Conservation (phyloP, 2,329 filamentous ascomycete species). For the Talaromyces sp. region DNA sequence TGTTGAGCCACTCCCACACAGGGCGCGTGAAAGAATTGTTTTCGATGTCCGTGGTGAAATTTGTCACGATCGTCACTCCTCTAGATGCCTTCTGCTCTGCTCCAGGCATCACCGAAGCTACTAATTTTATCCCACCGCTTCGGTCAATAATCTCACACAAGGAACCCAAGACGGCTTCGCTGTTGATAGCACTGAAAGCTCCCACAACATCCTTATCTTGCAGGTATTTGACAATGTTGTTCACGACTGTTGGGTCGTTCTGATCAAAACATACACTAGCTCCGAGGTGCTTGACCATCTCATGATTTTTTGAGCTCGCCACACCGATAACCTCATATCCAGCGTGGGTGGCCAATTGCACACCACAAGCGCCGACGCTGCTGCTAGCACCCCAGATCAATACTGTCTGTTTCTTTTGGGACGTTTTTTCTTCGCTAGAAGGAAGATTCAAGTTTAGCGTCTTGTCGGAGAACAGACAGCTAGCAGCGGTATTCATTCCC, state of each 20-base stretch:
- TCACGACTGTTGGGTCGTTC: conserved; percentile 13
- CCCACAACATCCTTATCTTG: not conserved
- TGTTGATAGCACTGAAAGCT: not conserved
- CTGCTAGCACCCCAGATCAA: conserved; percentile 49
- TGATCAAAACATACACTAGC: conserved; percentile 42
- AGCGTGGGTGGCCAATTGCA: conserved; percentile 38
- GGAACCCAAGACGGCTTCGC: not conserved
- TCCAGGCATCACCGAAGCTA: not conserved
- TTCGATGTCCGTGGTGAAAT: not conserved
- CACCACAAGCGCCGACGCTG: conserved; percentile 36
- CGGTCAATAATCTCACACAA: conserved; percentile 1
- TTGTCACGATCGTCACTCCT: conserved; percentile 1
- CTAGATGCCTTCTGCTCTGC: conserved; percentile 1
- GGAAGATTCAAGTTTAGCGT: conserved; percentile 4
- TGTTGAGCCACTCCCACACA: conserved; percentile 1
- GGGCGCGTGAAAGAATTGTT: not conserved
- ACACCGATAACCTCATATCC: conserved; percentile 37
- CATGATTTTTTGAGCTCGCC: conserved; percentile 36
- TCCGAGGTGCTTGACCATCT: conserved; percentile 38
- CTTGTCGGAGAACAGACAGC: conserved; percentile 18
- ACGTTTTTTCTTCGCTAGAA: not conserved
- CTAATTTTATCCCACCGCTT: not conserved
- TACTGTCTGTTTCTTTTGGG: not conserved
- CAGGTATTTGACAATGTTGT: not conserved
- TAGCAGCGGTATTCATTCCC: conserved; percentile 19